These are phyloP conservation scores for Alternaria ethzedia DNA, from an alignment of 2,329 filamentous ascomycete species.

Conservation along the genomic window DNA sequence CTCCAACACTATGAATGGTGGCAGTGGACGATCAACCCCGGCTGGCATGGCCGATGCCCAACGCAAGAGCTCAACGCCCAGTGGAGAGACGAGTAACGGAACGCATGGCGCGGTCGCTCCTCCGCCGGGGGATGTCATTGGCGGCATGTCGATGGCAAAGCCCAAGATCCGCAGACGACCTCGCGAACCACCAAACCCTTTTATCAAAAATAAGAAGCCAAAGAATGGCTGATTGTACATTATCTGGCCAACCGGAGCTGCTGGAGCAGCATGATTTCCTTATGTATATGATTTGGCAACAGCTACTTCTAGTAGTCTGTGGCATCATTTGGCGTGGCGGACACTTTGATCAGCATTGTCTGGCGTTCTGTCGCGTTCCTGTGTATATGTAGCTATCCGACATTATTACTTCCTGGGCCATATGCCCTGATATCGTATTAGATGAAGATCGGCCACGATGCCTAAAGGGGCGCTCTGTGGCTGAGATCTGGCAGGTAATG, in stretches of 20 bases:
- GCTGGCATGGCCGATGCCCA: conserved; percentile 19
- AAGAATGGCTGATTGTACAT: conserved; percentile 26
- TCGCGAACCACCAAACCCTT: conserved; percentile 32
- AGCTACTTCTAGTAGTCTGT: not conserved
- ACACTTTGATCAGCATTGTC: conserved; percentile 5
- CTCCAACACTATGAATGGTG: conserved; percentile 26
- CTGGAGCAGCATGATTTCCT: not conserved
- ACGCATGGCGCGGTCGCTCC: conserved; percentile 6
- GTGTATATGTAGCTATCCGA: conserved; percentile 6
- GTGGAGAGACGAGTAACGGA: conserved; percentile 15
- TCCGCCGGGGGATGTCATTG: conserved; percentile 22
- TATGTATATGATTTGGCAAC: conserved; percentile 10
- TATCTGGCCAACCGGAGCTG: not conserved
- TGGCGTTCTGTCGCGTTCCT: conserved; percentile 6
- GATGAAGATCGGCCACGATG: conserved; percentile 15
- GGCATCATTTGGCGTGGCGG: not conserved
- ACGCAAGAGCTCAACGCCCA: conserved; percentile 23
- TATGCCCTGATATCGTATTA: conserved; percentile 7
- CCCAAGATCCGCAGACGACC: conserved; percentile 41
- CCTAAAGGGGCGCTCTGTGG: conserved; percentile 16
- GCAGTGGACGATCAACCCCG: conserved; percentile 39
- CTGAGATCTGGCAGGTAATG: conserved; percentile 20
- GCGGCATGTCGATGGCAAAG: conserved; percentile 33
- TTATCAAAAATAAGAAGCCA: conserved; percentile 40
- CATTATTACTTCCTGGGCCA: conserved; percentile 10